Percentiles rank a stretch among this genome's conserved stretches.
These are phyloP conservation scores for Penicillium sp. DNA, from an alignment of 2,329 filamentous ascomycete genomes.

Conservation along the genomic window DNA sequence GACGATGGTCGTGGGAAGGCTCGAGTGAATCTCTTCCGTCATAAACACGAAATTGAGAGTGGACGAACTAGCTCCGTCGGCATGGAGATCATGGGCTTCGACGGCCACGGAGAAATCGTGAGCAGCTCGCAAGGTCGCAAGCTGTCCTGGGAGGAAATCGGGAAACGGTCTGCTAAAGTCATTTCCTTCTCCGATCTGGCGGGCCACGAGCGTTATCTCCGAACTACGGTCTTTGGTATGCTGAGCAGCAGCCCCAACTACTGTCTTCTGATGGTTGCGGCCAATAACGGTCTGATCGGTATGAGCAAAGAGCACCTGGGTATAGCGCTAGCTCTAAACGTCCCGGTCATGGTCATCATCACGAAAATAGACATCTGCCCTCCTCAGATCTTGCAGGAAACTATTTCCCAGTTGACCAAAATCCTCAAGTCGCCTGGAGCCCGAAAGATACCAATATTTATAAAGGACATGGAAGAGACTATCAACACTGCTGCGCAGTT, in stretches of 20 bases:
- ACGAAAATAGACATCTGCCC: conserved; percentile 99
- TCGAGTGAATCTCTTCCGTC: conserved; percentile 92
- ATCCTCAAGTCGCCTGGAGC: conserved; percentile 94
- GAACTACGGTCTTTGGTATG: conserved; percentile 95
- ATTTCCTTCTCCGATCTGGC: conserved; percentile 96
- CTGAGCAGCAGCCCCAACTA: conserved; percentile 96
- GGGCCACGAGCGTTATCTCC: conserved; percentile 91
- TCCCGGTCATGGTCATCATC: conserved; percentile 96
- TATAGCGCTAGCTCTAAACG: conserved; percentile 90
- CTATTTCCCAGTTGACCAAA: conserved; percentile 85
- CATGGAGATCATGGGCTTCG: conserved; percentile 99
- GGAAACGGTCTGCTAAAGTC: conserved; percentile 90
- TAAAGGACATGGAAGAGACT: conserved; percentile 88
- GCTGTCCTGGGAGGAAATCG: conserved; percentile 97
- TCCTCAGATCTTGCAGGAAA: conserved; percentile 92
- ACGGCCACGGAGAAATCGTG: conserved; percentile 82
- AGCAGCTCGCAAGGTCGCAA: conserved; percentile 82
- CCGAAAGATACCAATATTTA: conserved; percentile 93
- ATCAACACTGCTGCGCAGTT: conserved; percentile 96
- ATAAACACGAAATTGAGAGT: conserved; percentile 97
- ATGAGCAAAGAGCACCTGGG: conserved; percentile 99
- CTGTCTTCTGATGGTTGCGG: conserved; percentile 96
- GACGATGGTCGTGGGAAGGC: conserved; percentile 95
- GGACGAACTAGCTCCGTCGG: conserved; percentile 95
- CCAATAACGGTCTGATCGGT: conserved; percentile 94